Percentiles rank a stretch among this genome's conserved stretches.
Evolutionary conservation across 345 rosid genomes (phyloP).

Genomic region (Pugionium dolabratum): DNA sequence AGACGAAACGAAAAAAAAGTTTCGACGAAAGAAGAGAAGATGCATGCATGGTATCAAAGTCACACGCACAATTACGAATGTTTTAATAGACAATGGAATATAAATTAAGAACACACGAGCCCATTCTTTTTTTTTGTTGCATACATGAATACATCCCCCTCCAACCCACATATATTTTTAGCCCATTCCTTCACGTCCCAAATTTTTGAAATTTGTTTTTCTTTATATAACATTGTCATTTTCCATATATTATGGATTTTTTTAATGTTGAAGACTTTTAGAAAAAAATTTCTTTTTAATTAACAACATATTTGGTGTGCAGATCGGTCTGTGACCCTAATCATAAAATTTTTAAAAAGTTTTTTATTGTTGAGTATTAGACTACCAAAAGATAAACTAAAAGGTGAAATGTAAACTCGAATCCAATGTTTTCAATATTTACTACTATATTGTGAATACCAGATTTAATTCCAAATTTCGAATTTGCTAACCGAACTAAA

Average conservation of each 20-base stretch:
- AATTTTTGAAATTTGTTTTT: not conserved
- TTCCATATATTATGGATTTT: no score
- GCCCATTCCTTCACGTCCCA: constrained; percentile 2
- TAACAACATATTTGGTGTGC: not conserved
- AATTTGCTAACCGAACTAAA: no score
- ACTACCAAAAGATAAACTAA: not conserved
- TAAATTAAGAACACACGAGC: constrained; percentile 3
- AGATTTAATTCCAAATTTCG: accelerated
- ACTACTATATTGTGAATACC: no score
- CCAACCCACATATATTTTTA: not conserved
- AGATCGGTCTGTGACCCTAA: no score
- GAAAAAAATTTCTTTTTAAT: not conserved
- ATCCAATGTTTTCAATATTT: not conserved
- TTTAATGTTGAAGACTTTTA: no score
- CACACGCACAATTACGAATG: constrained; percentile 21
- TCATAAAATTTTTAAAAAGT: no score
- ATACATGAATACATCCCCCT: constrained; percentile 25
- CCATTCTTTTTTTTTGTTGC: constrained; percentile 17
- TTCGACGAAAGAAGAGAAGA: constrained; percentile 28
- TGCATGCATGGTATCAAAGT: constrained; percentile 32
- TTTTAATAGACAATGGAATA: constrained; percentile 20
- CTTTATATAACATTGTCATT: not conserved
- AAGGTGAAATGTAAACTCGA: not conserved
- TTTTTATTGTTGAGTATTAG: not conserved
- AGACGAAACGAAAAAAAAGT: not conserved